Base-by-base conservation (phyloP, 2,329 filamentous ascomycete species). In the Hypomyces perniciosus region DNA sequence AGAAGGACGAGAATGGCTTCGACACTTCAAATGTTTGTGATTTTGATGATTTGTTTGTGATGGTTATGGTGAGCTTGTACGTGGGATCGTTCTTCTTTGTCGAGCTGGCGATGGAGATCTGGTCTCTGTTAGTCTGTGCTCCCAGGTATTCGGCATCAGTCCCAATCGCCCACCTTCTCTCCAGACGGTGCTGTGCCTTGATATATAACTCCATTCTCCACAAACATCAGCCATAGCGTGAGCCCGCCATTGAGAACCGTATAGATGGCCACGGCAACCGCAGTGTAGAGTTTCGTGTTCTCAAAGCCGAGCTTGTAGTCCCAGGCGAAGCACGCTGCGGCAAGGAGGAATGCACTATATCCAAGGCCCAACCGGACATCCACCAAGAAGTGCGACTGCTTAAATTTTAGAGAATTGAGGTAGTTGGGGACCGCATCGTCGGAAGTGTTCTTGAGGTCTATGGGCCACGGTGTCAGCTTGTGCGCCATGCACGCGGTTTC, bases 401-500 rank as follows among this genome's bases (percentile, higher is more conserved):
- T 80, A 76, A 96, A 96, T 59, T 78, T 84, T 67, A 97, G 83
- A 31, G 84, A 88, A 71, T 89, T 92, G 56, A 99, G 84, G 75
- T 97, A 97, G 72, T 93, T 90, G 53, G 88, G 84, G 54, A 99
- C 85, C 51, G 91, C 90, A 72, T 99, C 93, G 73, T 99, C 93
- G 59, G 88, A 90, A 37, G 91, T 95, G 74, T 93, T 95, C 72
- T 97, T 97, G 57, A 99, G 85, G 68, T 97, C 93, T 95, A 66
- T 29, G 48, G 29, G 52, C 39, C 52, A 54, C 48, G 39, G 43
- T 35, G 42, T 54, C 35, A 54, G 46, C 9, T 29, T 26, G 2
- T 35, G 26, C 31, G 27, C 4, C 26, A 35, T 35, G 13, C 3
- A 26, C 29, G 13, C n/a, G 10, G 12, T 35, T 9, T 27, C n/a